Evolutionary conservation across 1,284 basidiomycete genomes (phyloP), one percentile per base, ranked within the genome.

Genomic region (Chondrostereum purpureum): DNA sequence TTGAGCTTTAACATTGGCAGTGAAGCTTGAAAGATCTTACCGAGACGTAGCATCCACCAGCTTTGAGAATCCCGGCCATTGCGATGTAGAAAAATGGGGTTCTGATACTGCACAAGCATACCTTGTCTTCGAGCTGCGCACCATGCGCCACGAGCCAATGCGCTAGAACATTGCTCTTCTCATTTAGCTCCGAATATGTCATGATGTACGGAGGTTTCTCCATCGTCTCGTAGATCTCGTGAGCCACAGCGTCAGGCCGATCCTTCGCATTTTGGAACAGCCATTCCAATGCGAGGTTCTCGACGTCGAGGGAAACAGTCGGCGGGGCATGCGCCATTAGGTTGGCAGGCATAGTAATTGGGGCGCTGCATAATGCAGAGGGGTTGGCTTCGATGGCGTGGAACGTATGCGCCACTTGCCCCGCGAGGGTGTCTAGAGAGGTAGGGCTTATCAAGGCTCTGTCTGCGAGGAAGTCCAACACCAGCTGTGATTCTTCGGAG

Each of bases 41-140:
- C 19, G 75, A 72, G 41, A 77, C 75, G 55, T 78, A 78, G 43
- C 75, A 77, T 31, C 68, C 74, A 31, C 77, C 75, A 24, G 73
- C 69, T 39, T 69, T 72, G 47, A 75, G 63, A 24, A 77, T 66
- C 6, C 70, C 75, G 38, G 74, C 63, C 48, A 74, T 61, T 6
- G 67, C 63, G 17, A 69, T 54, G 39, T 77, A 69, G 50, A 73
- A 78, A 43, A 62, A 49, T 17, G 68, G 51, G 39, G 73, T 62
- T 14, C 75, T 66, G 42, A 65, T 55, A 60, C 73, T 67, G 47
- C 72, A 77, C 39, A 78, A 58, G n/a, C 71, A 71, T 2, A 77
- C 68, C 11, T 67, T 65, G 39, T 72, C 69, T 46, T 71, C 71
- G 11, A 48, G 55, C 39, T 61, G 44, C n/a, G 75, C 51, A 2